Evolutionary conservation across 257 asterid species (phyloP).

Genomic region (Ajuga chamaepitys): DNA sequence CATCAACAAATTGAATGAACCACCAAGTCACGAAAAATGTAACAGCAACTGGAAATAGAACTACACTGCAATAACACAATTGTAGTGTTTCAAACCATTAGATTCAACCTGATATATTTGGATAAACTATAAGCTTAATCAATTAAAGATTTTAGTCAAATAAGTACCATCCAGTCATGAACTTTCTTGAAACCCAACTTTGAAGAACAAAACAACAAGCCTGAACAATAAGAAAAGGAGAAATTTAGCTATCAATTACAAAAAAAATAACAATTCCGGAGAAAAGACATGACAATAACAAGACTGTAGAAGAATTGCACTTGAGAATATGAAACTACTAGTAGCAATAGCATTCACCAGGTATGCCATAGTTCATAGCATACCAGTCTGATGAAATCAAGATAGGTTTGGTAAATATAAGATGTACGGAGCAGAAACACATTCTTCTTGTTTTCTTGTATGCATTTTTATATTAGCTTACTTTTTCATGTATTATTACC

Average conservation of each 20-base stretch:
- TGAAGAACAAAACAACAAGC: conserved; percentile 89
- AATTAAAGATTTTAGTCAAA: conserved; percentile 7
- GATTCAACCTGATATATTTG: not conserved
- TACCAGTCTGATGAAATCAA: too few relatives aligned
- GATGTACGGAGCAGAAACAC: not conserved
- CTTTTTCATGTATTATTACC: not conserved
- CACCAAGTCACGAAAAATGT: conserved; percentile 91
- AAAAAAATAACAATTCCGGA: not conserved
- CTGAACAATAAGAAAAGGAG: conserved; percentile 30
- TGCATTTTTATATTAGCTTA: not conserved
- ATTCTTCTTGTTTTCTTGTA: not conserved
- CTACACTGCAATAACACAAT: conserved; percentile 86
- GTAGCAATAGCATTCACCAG: not conserved
- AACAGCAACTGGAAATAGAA: conserved; percentile 86
- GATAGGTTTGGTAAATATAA: not conserved
- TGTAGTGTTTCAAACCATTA: conserved; percentile 15
- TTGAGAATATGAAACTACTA: not conserved
- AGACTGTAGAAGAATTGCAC: not conserved
- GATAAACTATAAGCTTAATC: not conserved
- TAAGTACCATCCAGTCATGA: conserved; percentile 95
- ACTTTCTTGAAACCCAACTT: conserved; percentile 90
- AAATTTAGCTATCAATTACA: conserved; percentile 6
- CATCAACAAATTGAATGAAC: conserved; percentile 93
- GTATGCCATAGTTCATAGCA: not conserved
- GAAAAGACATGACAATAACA: not conserved